phyloP scores from a whole-genome alignment of 441 rosid genomes.

The Eruca vesicaria region DNA sequence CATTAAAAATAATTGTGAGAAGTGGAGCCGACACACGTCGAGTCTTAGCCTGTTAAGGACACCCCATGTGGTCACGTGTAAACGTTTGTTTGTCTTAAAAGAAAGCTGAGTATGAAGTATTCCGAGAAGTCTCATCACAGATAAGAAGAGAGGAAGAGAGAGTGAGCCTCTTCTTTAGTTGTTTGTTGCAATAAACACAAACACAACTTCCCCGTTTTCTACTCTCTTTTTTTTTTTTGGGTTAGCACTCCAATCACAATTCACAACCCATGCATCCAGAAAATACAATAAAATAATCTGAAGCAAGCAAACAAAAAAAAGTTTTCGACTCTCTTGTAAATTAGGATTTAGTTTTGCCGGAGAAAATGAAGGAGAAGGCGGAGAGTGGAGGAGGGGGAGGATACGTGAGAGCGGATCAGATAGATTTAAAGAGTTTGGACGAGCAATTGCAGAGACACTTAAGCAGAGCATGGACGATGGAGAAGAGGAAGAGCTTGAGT shows the following conservation, averaged over 20 bases:
- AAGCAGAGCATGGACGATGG: slow-evolving; percentile 61
- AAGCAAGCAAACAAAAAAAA: not conserved
- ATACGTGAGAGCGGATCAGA: slow-evolving; percentile 89
- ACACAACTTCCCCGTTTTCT: slow-evolving; percentile 28
- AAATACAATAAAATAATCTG: slow-evolving; percentile 2
- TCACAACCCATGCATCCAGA: not conserved
- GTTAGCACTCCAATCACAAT: slow-evolving; percentile 10
- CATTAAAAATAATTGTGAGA: slow-evolving; percentile 17
- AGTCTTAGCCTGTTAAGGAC: slow-evolving; percentile 5
- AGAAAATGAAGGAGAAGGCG: slow-evolving; percentile 69
- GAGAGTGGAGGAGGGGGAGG: slow-evolving; percentile 60
- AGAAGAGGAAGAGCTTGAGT: slow-evolving; percentile 56
- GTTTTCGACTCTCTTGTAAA: not conserved
- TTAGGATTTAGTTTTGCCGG: not conserved
- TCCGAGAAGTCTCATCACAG: slow-evolving; percentile 16
- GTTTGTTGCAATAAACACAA: slow-evolving; percentile 29
- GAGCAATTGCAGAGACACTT: slow-evolving; percentile 59
- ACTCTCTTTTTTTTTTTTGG: not conserved
- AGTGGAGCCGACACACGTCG: slow-evolving; percentile 36
- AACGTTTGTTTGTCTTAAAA: slow-evolving; percentile 18
- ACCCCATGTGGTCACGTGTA: slow-evolving; percentile 40
- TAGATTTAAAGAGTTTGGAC: slow-evolving; percentile 77
- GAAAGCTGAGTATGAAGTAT: slow-evolving; percentile 18
- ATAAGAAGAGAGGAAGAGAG: slow-evolving; percentile 15
- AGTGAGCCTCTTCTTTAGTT: slow-evolving; percentile 33